These are phyloP conservation scores for Gonapodya prolifera DNA, from an alignment of 192 early-diverging fungal species.

Conservation along the genomic window DNA sequence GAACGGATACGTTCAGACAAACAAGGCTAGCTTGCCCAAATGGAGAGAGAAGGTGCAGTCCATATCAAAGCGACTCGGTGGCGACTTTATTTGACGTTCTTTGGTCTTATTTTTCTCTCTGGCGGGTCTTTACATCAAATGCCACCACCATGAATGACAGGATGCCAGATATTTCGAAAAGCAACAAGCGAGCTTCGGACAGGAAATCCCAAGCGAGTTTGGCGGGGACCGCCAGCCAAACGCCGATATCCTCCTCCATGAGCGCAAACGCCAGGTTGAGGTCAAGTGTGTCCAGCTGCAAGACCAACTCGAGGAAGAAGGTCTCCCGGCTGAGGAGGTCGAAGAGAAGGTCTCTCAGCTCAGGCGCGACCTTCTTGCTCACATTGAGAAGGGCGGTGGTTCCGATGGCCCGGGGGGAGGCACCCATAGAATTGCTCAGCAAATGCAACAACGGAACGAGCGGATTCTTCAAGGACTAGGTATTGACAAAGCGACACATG, in stretches of 20 bases:
- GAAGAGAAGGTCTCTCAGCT: slow-evolving; percentile 48
- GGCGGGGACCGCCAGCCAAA: slow-evolving; percentile 42
- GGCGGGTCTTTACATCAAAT: no score
- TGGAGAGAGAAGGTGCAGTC: slow-evolving; percentile 5
- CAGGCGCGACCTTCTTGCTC: slow-evolving; percentile 39
- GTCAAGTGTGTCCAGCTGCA: slow-evolving; percentile 70
- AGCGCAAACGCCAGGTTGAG: slow-evolving; percentile 77
- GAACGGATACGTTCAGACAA: slow-evolving; percentile 91
- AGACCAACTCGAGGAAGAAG: slow-evolving; percentile 64
- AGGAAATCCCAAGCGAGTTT: slow-evolving; percentile 12
- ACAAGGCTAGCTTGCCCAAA: slow-evolving; percentile 53
- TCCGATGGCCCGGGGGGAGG: slow-evolving; percentile 20
- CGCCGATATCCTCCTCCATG: slow-evolving; percentile 69
- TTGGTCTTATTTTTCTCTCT: no score
- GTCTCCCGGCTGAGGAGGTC: slow-evolving; percentile 48
- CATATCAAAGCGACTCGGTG: not conserved
- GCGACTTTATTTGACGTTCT: slow-evolving; percentile 4
- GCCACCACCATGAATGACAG: no score
- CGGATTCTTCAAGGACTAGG: slow-evolving; percentile 53
- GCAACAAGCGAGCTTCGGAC: slow-evolving; percentile 22
- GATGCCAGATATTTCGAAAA: not conserved
- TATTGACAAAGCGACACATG: slow-evolving; percentile 42
- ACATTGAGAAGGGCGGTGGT: slow-evolving; percentile 22
- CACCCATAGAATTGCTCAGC: slow-evolving; percentile 55
- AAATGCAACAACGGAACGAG: slow-evolving; percentile 54